Base-by-base conservation (phyloP, 2,329 filamentous ascomycete species). In the Cladosporium sp. region DNA sequence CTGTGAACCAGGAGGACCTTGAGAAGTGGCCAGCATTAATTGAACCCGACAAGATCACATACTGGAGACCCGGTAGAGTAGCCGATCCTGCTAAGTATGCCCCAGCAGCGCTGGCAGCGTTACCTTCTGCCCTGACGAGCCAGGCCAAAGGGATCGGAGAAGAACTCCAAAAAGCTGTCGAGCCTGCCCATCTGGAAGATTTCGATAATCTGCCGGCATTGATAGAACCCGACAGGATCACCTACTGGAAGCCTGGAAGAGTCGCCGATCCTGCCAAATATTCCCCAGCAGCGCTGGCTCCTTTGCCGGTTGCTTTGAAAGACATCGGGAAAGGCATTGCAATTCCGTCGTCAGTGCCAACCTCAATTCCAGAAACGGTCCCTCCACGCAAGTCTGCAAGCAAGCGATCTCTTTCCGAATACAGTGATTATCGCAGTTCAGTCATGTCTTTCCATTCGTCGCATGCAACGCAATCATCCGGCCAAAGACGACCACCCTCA, bases 351-450 rank as follows among this genome's bases (percentile, higher is more conserved):
- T 9, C 25, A 6, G 28, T 10, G n/a, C 9, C 44, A 12, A 6
- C 25, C 28, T n/a, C 2, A 1, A 12, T 13, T 20, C 6, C 20
- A 3, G 19, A 20, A 3, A 7, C 20, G 17, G 13, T 15, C 9
- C 13, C 20, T 3, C 39, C 3, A 17, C 52, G 4, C 5, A 24
- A 37, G 19, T 28, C 40, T 35, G 34, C 28, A 3, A 47, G 40
- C 10, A 42, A 25, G 4, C 19, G 19, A 15, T 47, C 52, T 37
- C 28, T 4, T 9, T 55, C 52, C 5, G 52, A 55, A 10, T 55
- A 55, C 28, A 55, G 52, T 32, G 40, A 55, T n/a, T 47, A 47
- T 8, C 52, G 52, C 40, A 47, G 52, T 9, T 45, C 39, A 2
- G 17, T 1, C 8, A 47, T 45, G 2, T 55, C 52, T 4, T 36